Percentiles rank a stretch among this genome's conserved stretches.
phyloP scores from a whole-genome alignment of 495 filamentous ascomycete genomes.

The Tricharina praecox region DNA sequence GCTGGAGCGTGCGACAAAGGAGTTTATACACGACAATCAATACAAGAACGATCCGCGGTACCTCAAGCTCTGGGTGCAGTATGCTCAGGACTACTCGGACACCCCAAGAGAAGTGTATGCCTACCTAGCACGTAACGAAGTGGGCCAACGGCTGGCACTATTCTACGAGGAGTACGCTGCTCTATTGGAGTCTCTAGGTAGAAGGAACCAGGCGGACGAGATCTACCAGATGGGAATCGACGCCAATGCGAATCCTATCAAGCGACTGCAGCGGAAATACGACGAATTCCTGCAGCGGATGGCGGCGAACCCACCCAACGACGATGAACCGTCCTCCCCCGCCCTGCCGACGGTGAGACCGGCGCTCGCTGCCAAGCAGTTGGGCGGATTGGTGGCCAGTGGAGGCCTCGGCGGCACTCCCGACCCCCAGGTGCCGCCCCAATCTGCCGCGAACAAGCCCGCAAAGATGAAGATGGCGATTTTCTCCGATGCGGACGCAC shows the following conservation, averaged over 20 bases:
- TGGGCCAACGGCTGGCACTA: constrained; percentile 76
- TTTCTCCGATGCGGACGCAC: constrained; percentile 60
- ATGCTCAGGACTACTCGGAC: constrained; percentile 83
- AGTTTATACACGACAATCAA: constrained; percentile 63
- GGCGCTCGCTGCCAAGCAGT: constrained; percentile 61
- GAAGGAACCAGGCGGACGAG: constrained; percentile 87
- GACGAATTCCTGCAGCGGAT: constrained; percentile 72
- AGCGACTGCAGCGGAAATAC: constrained; percentile 72
- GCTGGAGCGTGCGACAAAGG: constrained; percentile 78
- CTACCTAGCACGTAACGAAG: constrained; percentile 70
- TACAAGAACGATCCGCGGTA: constrained; percentile 94
- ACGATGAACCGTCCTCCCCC: constrained; percentile 59
- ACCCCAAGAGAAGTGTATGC: constrained; percentile 80
- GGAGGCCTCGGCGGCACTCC: constrained; percentile 13
- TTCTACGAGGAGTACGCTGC: constrained; percentile 95
- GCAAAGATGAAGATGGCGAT: constrained; percentile 72
- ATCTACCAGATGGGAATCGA: constrained; percentile 80
- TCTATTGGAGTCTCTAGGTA: constrained; percentile 69
- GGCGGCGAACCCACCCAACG: constrained; percentile 39
- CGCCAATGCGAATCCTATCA: constrained; percentile 63
- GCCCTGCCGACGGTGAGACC: constrained; percentile 68
- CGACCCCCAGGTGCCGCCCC: constrained; percentile 51
- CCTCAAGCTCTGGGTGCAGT: constrained; percentile 81
- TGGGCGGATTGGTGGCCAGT: constrained; percentile 10
- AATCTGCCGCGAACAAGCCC: constrained; percentile 37